Evolutionary conservation across 179 eudicot species (phyloP).

Genomic region (Patellifolia procumbens): DNA sequence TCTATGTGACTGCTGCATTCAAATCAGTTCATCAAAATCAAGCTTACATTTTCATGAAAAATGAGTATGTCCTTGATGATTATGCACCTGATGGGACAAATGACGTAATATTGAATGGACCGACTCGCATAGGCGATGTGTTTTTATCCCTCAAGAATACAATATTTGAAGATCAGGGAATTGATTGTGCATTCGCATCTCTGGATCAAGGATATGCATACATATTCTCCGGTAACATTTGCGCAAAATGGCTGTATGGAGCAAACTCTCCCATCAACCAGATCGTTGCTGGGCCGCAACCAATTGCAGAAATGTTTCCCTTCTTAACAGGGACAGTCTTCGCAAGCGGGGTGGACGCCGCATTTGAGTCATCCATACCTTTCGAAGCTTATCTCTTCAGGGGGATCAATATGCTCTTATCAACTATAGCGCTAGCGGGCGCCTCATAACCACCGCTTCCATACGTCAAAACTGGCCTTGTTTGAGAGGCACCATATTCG

Average conservation of each 20-base stretch:
- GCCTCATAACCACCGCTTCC: not conserved
- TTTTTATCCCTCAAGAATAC: slow-evolving; percentile 5
- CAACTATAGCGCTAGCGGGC: not conserved
- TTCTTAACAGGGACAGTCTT: not conserved
- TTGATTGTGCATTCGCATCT: slow-evolving; percentile 4
- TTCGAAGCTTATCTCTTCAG: slow-evolving; percentile 10
- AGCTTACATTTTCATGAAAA: slow-evolving; percentile 13
- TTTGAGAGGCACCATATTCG: slow-evolving; percentile 9
- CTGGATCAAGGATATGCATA: not conserved
- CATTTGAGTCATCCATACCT: not conserved
- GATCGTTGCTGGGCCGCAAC: not conserved
- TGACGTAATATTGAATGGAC: slow-evolving; percentile 12
- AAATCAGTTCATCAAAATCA: not conserved
- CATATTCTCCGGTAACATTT: not conserved
- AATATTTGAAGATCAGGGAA: not conserved
- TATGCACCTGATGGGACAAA: not conserved
- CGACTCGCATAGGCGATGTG: not conserved
- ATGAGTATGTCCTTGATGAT: slow-evolving; percentile 2
- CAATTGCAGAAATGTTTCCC: slow-evolving; percentile 6
- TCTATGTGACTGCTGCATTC: slow-evolving; percentile 5
- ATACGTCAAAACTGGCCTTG: not conserved
- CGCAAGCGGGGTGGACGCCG: not conserved
- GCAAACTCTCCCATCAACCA: not conserved
- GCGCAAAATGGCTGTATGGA: slow-evolving; percentile 7
- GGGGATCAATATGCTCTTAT: slow-evolving; percentile 3